Evolutionary conservation across 257 asterid species (phyloP), one percentile per base, ranked within the genome.

Genomic region (Plantago elongata): DNA sequence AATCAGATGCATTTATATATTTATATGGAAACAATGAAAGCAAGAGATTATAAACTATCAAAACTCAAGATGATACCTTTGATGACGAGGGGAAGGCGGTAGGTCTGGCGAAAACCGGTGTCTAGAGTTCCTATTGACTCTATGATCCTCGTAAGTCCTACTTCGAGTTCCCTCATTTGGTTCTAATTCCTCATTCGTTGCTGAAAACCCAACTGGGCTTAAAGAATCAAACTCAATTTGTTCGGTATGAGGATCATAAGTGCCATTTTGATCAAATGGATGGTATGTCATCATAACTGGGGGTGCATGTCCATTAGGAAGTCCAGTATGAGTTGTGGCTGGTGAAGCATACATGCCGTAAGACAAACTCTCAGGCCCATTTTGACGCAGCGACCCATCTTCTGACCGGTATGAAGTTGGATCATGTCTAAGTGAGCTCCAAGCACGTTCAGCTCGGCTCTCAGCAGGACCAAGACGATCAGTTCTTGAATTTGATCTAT

Each of bases 161-260:
- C 71, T 61, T 65, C 78, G 84, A 60, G 64, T 67, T 64, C 84
- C 94, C 51, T 81, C 95, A 62, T 81, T 72, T 62, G 75, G 63
- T 74, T 79, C 95, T 13, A 77, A 68, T 63, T 79, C 94, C 65
- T 85, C 97, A 63, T 73, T 88, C 29, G 62, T 43, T 48, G 83
- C 88, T 18, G 87, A 74, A 60, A 82, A 81, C 62, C 84, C 95
- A 45, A 78, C 77, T 10, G 87, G 88, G 63, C 89, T 88, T 29
- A 92, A 66, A 45, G 99, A 80, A 59, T 96, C 96, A 71, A 92
- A 89, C 77, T 92, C 99, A 29, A 84, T 87, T 72, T 77, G 97
- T 60, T 92, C 99, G 60, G 79, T 76, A 58, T 74, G 89, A 66
- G 79, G 70, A 61, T 78, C 81, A 64, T 83, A 79, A 51, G 49